Evolutionary conservation across 306 rosid species (phyloP).

Genomic region (Myrica gale): DNA sequence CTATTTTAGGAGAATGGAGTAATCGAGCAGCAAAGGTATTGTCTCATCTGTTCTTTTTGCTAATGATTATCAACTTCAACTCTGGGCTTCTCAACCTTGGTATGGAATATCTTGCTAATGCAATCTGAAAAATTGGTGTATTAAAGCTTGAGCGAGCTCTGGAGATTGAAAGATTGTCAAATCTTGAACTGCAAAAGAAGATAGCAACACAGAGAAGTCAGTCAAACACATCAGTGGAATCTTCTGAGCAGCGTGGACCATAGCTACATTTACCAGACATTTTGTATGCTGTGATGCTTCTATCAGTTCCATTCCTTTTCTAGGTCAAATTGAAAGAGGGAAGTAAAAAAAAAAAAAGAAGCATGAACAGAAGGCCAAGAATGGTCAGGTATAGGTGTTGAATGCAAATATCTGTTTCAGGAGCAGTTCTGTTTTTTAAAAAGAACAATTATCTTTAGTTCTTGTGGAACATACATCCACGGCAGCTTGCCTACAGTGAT

Average conservation of each 20-base stretch:
- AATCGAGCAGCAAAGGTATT: constrained; percentile 94
- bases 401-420: not conserved
- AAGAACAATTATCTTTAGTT: no score
- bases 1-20: constrained; percentile 97
- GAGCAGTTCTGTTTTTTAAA: no score
- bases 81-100: constrained; percentile 12
- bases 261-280: not conserved
- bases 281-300: not conserved
- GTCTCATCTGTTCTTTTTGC: not conserved
- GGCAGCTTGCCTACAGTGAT: not conserved
- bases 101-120: not conserved
- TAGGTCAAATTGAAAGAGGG: not conserved
- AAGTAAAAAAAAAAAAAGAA: not conserved
- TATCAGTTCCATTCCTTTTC: not conserved
- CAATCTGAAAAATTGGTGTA: not conserved
- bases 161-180: constrained; percentile 48
- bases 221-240: constrained; percentile 32
- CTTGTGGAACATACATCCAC: not conserved
- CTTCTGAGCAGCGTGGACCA: constrained; percentile 29
- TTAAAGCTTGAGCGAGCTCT: constrained; percentile 59
- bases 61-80: not conserved
- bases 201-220: constrained; percentile 36
- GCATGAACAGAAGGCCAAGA: not conserved
- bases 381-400: not conserved
- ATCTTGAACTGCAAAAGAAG: constrained; percentile 57